These are phyloP conservation scores for Aquilaria sinensis DNA, from an alignment of 345 rosid genomes.

Conservation along the genomic window DNA sequence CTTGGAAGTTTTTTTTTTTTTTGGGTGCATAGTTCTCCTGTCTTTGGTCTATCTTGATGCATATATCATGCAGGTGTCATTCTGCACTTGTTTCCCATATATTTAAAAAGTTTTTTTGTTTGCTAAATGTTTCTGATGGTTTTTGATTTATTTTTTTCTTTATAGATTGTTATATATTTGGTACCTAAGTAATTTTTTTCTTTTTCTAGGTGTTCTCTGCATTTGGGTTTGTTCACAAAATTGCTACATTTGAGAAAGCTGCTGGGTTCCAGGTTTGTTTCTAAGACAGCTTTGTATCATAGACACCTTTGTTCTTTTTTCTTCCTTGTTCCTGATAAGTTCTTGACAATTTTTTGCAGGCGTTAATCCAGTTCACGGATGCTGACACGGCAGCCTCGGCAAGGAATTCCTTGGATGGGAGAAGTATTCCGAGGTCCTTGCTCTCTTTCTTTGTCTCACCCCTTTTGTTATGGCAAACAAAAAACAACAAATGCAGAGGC, in stretches of 20 bases:
- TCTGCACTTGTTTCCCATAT: slow-evolving; percentile 57
- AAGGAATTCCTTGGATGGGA: slow-evolving; percentile 83
- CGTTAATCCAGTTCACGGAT: slow-evolving; percentile 88
- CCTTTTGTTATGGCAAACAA: neutral
- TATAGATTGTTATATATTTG: too few relatives aligned
- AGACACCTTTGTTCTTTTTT: slow-evolving; percentile 6
- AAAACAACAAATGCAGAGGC: neutral
- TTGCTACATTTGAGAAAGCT: slow-evolving; percentile 96
- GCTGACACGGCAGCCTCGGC: slow-evolving; percentile 85
- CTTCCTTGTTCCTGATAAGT: slow-evolving; percentile 12
- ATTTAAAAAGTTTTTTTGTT: slow-evolving; percentile 30
- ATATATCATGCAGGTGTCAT: slow-evolving; percentile 68
- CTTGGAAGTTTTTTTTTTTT: slow-evolving; percentile 62
- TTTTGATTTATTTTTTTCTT: slow-evolving; percentile 8
- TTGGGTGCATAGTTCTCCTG: slow-evolving; percentile 66
- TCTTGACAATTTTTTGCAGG: slow-evolving; percentile 38
- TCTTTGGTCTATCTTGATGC: slow-evolving; percentile 71
- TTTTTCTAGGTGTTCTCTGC: slow-evolving; percentile 88
- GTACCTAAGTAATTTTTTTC: too few relatives aligned
- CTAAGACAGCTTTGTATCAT: slow-evolving; percentile 8
- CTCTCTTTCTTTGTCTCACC: neutral
- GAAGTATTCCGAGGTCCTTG: slow-evolving; percentile 82
- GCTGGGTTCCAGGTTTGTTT: slow-evolving; percentile 87
- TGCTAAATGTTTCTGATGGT: slow-evolving; percentile 25
- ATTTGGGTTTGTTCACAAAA: slow-evolving; percentile 96